Evolutionary conservation across 2,329 filamentous ascomycete species (phyloP), one percentile per base, ranked within the genome.

Genomic region (Aspergillus luchuensis): DNA sequence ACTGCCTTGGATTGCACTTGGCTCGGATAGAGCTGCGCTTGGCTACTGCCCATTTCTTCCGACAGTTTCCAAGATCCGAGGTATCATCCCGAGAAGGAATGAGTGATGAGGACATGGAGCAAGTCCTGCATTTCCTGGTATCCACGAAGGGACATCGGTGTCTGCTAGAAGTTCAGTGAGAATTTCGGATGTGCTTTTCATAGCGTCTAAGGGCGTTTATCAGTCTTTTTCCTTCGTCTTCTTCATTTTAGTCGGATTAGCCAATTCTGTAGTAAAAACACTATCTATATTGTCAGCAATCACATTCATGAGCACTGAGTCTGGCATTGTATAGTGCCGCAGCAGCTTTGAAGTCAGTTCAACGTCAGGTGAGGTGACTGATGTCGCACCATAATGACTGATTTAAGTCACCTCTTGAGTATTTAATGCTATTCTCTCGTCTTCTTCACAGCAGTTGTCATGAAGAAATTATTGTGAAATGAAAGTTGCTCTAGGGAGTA

Each of bases 1-100:
- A 89, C 74, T 91, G 89, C 65, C 79, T 91, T 5, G 89, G 89
- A 0, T 84, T 87, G 5, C 88, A 91, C 66, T 85, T 91, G 63
- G 89, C 89, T 0, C 74, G 77, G 21, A 84, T 85, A 72, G 85
- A 87, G 66, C 67, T 87, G 30, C 77, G 84, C 8, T 78, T 85
- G 38, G 82, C 78, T 0, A 76, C 80, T 0, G 81, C 83, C 0
- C 73, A 79, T 5, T 84, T 88, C 70, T 85, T 87, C 67, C 75
- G 78, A 2, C 50, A 54, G 10, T 73, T 73, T 13, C 70, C 72
- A 1, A 30, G 58, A 5, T 68, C 69, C 4, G 59, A 43, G 4
- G 23, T 67, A 0, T 73, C 71, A 2, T 41, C 47, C 0, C 60
- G 56, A 21, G 68, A 73, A 38, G 65, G 66, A 0, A 72, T 73